Evolutionary conservation across 225 moss, liverwort and hornwort species (phyloP).

Genomic region (Sphagnum contortum): DNA sequence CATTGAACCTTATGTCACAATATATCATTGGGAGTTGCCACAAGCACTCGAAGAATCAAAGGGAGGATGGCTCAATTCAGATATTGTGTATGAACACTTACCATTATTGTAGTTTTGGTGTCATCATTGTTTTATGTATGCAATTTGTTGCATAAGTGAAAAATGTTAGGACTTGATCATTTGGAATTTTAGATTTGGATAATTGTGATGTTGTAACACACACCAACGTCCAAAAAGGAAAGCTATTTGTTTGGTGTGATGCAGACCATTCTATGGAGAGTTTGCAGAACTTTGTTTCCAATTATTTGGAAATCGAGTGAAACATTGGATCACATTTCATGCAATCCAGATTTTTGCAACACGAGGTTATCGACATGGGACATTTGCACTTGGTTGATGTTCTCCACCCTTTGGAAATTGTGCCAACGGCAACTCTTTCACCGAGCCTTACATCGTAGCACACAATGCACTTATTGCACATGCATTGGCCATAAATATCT

Average conservation of each 20-base stretch:
- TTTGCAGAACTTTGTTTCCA: constrained; percentile 27
- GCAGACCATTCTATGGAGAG: constrained; percentile 19
- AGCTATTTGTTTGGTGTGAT: background rate
- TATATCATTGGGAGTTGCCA: constrained; percentile 46
- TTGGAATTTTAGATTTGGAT: background rate
- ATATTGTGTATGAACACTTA: constrained; percentile 4
- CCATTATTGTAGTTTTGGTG: too few relatives aligned
- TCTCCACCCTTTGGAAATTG: constrained; percentile 39
- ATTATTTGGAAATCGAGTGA: constrained; percentile 34
- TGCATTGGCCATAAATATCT: too few relatives aligned
- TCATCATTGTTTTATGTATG: too few relatives aligned
- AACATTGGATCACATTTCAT: constrained; percentile 35
- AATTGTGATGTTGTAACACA: background rate
- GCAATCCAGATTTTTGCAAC: constrained; percentile 40
- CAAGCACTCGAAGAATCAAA: constrained; percentile 17
- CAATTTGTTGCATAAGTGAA: background rate
- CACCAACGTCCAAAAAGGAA: background rate
- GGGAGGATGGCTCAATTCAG: constrained; percentile 23
- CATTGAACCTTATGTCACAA: constrained; percentile 40
- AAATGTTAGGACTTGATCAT: too few relatives aligned
- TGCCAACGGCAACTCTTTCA: constrained; percentile 19
- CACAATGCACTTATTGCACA: constrained; percentile 33
- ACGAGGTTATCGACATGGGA: constrained; percentile 25
- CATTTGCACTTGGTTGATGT: constrained; percentile 29
- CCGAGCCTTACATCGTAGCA: constrained; percentile 29